Evolutionary conservation across 371 early-diverging fungal genomes (phyloP).

Genomic region (Nosema muscidifuracis): DNA sequence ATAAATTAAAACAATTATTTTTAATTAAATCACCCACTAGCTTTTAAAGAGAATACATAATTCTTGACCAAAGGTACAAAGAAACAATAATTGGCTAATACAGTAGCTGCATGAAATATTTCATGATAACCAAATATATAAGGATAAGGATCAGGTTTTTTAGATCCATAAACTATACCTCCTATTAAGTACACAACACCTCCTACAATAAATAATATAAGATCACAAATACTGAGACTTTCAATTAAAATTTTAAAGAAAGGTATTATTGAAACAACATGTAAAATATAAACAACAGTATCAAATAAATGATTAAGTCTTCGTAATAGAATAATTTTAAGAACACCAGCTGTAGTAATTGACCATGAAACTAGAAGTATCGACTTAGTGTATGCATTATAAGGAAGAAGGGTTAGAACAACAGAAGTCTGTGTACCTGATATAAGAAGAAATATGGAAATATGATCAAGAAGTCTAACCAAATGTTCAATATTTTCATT

Average conservation of each 20-base stretch:
- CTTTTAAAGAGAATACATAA: slow-evolving; percentile 33
- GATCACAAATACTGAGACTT: slow-evolving; percentile 17
- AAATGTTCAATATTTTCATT: slow-evolving; percentile 36
- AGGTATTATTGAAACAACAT: slow-evolving; percentile 58
- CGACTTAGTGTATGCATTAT: neutral
- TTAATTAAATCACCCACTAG: neutral
- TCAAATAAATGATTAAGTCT: slow-evolving; percentile 54
- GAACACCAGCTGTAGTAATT: slow-evolving; percentile 55
- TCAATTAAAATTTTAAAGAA: slow-evolving; percentile 46
- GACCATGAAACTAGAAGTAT: slow-evolving; percentile 53
- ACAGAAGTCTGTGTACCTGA: slow-evolving; percentile 63
- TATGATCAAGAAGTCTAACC: slow-evolving; percentile 59
- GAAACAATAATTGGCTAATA: slow-evolving; percentile 61
- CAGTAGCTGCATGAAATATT: slow-evolving; percentile 62
- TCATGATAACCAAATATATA: slow-evolving; percentile 63
- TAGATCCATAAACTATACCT: slow-evolving; percentile 59
- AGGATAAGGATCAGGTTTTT: slow-evolving; percentile 61
- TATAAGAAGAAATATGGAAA: slow-evolving; percentile 63
- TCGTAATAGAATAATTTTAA: slow-evolving; percentile 53
- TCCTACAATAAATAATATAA: slow-evolving; percentile 50
- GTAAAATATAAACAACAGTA: slow-evolving; percentile 58
- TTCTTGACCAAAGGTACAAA: slow-evolving; percentile 52
- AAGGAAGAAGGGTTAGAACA: slow-evolving; percentile 30
- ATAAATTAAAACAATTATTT: neutral
- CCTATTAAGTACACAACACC: slow-evolving; percentile 61